Base-by-base conservation (phyloP, 331 rosid genomes). In the Ulmus americana region DNA sequence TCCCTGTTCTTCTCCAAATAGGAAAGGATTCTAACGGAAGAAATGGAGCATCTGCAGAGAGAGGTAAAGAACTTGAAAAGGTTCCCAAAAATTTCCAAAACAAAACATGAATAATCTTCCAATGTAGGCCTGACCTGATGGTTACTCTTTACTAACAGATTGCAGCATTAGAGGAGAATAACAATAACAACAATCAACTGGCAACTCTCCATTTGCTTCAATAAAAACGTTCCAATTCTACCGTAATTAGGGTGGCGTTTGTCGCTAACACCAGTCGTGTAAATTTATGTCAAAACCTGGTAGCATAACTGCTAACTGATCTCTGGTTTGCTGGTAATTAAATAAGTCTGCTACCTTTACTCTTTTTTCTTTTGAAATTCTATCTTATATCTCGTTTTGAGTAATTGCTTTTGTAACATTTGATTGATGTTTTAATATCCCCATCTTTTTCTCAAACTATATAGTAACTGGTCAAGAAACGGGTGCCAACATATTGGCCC, bases 11-110 rank as follows among this genome's bases (percentile, higher is more conserved):
- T 44, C 20, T 43, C n/a, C 18, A 4, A 13, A n/a, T 47, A 66
- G 71, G 63, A 42, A 66, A 66, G 15, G 52, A 22, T n/a, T 39
- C 62, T 66, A 28, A 42, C 6, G 11, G 71, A 66, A 66, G 71
- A 54, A 54, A 66, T 44, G 42, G 44, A 66, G 63, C 45, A 11
- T 16, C 59, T 66, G 14, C 22, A 66, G 40, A 44, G 44, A 47
- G 10, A 66, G 71, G 71, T 66, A 66, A 42, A 43, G 13, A n/a
- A 52, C 1, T 6, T 3, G n/a, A 18, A 8, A 53, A 18, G 11
- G 3, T 8, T 14, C 35, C 45, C 0, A 13, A 1, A 10, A 6
- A 57, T 1, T 58, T n/a, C 14, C 45, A 40, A 7, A 39, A 20
- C n/a, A 4, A 7, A 58, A 28, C 35, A 28, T 28, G 2, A 28